Base-by-base conservation (phyloP, 208 protist species). In the Trypanosomatidae sp. region DNA sequence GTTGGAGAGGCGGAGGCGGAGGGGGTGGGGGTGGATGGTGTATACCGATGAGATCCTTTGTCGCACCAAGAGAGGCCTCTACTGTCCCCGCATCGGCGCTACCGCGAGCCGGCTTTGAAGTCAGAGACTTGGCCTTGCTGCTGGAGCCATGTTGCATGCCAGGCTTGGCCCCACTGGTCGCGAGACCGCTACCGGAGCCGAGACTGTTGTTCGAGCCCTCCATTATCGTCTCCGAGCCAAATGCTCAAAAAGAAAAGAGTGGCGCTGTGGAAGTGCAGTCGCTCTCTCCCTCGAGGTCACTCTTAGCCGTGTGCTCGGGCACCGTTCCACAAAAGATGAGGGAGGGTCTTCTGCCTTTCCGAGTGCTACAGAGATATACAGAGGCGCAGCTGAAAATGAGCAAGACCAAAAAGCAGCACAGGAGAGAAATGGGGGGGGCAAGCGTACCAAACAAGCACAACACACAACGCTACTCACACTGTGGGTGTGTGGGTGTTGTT, bases 141-240 rank as follows among this genome's bases (percentile, higher is more conserved):
- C 13, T 39, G 12, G 25, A 6, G 44, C 64, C 46, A 41, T 68
- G 64, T 10, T 15, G 64, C n/a, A 53, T 13, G 12, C 13, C 64
- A 68, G 36, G 17, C 64, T 19, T 47, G 25, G n/a, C n/a, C 44
- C 22, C 64, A 25, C 41, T 53, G 3, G 43, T 53, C 44, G n/a
- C 64, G n/a, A 53, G 15, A n/a, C 39, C 64, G 33, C 64, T n/a
- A 22, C 44, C 64, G 53, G 64, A 53, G 64, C 44, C 44, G 28
- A 68, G 8, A 46, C 10, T 53, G 64, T 33, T 49, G 44, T 33
- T 50, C 28, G 28, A 25, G 13, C 41, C 25, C 44, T 68, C 44
- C 64, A 68, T 68, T 68, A 50, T 25, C 44, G 19, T 15, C 19
- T 47, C 9, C 33, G 22, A 47, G 22, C 2, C 6, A 25, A 9